Conservation (phyloP, 2,329 filamentous ascomycete species). For the Aspergillus novoparasiticus region DNA sequence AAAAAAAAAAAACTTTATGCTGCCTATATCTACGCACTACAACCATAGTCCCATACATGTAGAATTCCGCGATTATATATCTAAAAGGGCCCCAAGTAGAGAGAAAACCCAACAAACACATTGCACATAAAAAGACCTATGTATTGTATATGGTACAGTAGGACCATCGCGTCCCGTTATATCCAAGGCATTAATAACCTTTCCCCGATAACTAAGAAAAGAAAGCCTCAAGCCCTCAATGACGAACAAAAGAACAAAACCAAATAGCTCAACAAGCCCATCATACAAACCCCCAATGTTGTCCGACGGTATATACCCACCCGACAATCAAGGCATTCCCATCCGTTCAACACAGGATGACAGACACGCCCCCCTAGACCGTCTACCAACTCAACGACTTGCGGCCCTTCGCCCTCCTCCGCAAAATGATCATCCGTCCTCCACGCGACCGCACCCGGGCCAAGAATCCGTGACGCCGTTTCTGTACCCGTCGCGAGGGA, state of each 20-base stretch:
- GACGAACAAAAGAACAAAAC: conserved; percentile 8
- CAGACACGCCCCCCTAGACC: not conserved
- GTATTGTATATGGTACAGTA: conserved; percentile 1
- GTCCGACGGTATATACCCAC: not conserved
- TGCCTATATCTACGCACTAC: not conserved
- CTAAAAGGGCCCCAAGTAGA: not conserved
- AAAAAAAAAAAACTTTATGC: not conserved
- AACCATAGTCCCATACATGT: not conserved
- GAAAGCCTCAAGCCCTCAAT: not conserved
- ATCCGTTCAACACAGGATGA: not conserved
- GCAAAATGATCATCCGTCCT: conserved; percentile 57
- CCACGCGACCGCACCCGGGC: conserved; percentile 54
- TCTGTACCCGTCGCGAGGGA: conserved; percentile 61
- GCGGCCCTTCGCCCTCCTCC: conserved; percentile 58
- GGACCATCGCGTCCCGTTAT: not conserved
- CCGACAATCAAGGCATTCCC: not conserved
- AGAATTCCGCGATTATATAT: not conserved
- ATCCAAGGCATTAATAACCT: conserved; percentile 1
- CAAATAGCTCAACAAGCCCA: not conserved
- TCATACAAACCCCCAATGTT: not conserved
- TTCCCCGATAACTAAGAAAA: not conserved
- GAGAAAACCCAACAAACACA: not conserved
- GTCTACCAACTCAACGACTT: conserved; percentile 55
- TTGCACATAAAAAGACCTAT: conserved; percentile 4
- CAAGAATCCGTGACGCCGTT: conserved; percentile 64